Evolutionary conservation across 2,329 filamentous ascomycete species (phyloP), one percentile per base, ranked within the genome.

Genomic region (Nemania diffusa): DNA sequence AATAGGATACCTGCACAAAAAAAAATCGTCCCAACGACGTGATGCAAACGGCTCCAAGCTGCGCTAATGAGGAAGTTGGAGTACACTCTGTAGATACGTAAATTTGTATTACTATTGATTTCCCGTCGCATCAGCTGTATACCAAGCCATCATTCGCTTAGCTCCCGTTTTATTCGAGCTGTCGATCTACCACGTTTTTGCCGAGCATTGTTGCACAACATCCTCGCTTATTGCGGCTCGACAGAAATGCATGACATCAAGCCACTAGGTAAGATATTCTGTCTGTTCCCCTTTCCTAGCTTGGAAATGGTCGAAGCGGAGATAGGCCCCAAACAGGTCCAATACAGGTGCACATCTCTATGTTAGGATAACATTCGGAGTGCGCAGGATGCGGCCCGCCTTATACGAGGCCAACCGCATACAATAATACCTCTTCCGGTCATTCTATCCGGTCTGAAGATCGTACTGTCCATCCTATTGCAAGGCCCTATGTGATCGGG

Each of bases 141-240:
- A 42, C 40, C 29, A 20, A 40, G 40, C n/a, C 15, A 34, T 4
- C 6, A n/a, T 50, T 61, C 52, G 20, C 62, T 68, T 58, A 24
- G 57, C 50, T 40, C 29, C 40, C 46, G n/a, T 44, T 56, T 42
- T 26, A 20, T 58, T 61, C 40, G 20, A 34, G 48, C 22, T 24
- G 64, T 63, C 53, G 67, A 65, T 69, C 67, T 46, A 37, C 62
- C 62, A 65, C 65, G 61, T 62, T 69, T 67, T 66, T 59, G 34
- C 62, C 60, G n/a, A 64, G 46, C 48, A 64, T 68, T 42, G 61
- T 69, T 42, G 44, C 69, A 71, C 69, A 51, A 52, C 66, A 65
- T 62, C 4, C 60, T 71, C 69, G 69, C 69, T 67, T 67, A 63
- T 65, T 67, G 69, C 69, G 69, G 69, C 67, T 69, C 58, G 69